Evolutionary conservation across 495 filamentous ascomycete species (phyloP), one percentile per base, ranked within the genome.

Genomic region (Penicillium salamii): DNA sequence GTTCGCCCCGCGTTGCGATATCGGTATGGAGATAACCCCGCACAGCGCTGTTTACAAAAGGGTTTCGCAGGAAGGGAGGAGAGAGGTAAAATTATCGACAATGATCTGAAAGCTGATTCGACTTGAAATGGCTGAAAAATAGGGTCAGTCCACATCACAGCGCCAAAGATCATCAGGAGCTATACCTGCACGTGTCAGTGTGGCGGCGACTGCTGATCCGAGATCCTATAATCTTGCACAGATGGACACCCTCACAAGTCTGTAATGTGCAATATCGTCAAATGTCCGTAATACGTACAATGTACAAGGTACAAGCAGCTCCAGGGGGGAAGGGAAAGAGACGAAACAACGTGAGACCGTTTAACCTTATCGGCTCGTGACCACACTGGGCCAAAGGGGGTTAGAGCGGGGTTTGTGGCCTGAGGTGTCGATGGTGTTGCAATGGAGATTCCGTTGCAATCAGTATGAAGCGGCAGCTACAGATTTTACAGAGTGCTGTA

Each of bases 381-480:
- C 54, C 61, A 49, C 57, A 19, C 15, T 23, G 35, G 42, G 49
- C 54, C 28, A 58, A 66, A 43, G n/a, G 8, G n/a, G 57, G 67
- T 50, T 68, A 70, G 67, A 48, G 67, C 67, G 67, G 67, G 67
- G 63, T 31, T 17, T 1, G 1, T 3, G 18, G 31, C 29, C 28
- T 23, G 42, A 51, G 24, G 34, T 32, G 29, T 32, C 29, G 12
- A 32, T 28, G 11, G 12, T 32, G 29, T 32, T 5, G 29, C 11
- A 32, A 32, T 32, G 5, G 29, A 32, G n/a, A n/a, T n/a, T n/a
- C n/a, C n/a, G n/a, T n/a, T n/a, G n/a, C n/a, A n/a, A n/a, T n/a
- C n/a, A n/a, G n/a, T n/a, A n/a, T n/a, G n/a, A n/a, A n/a, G n/a
- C n/a, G n/a, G n/a, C n/a, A n/a, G n/a, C n/a, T n/a, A n/a, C n/a